Base-by-base conservation (phyloP, 768 basidiomycete species). In the Strobilomyces echinocephalus region DNA sequence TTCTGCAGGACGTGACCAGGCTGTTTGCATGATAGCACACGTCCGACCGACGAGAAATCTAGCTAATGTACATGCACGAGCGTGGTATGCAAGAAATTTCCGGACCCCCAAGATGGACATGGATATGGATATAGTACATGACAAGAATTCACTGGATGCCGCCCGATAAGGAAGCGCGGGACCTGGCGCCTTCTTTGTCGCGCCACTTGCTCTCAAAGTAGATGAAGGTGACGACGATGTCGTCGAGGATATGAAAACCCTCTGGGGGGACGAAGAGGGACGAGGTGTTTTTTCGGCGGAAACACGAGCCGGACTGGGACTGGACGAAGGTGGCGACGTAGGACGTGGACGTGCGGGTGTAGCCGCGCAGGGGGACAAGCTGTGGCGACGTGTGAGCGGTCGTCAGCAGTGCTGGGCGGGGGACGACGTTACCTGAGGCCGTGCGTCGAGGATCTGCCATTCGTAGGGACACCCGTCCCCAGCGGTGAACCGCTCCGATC, bases 161-260 rank as follows among this genome's bases (percentile, higher is more conserved):
- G 5, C 52, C 46, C 3, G 61, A 51, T 9, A 59, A 39, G 39
- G 58, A 47, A 1, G 44, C 5, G 34, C 52, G 59, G 0, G 63
- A 46, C 47, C 16, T 67, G 33, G 4, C 8, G 15, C 40, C 34
- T 35, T 71, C 67, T 31, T 45, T 60, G 16, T 65, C 68, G 6
- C 57, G 60, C 68, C 68, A 69, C 50, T 55, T 66, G 20, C 54
- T 39, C 46, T 65, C 69, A n/a, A 71, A 70, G 42, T 69, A 73
- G 18, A 73, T 54, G 30, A 73, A 72, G 0, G 72, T 72, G 50
- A 71, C 68, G 31, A 72, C 24, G 34, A 72, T 71, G 34, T 72
- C 72, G 46, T 73, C 71, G 12, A 72, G 52, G 36, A 72, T 71
- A 30, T 45, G 56, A 10, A 51, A 39, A 7, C 69, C 71, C 28